These are phyloP conservation scores for Lycium ferocissimum DNA, from an alignment of 257 asterid genomes.

Conservation along the genomic window DNA sequence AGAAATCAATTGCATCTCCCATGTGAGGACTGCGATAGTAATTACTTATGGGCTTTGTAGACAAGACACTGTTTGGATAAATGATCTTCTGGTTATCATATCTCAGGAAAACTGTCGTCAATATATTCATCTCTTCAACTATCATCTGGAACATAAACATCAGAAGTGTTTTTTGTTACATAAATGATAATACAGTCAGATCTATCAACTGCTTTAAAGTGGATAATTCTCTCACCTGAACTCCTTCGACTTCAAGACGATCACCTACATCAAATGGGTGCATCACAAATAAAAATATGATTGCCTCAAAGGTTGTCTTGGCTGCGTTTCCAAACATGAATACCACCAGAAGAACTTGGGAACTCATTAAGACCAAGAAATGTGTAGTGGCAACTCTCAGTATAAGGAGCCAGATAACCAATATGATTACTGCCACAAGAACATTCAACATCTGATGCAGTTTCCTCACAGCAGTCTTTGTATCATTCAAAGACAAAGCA, in stretches of 20 bases:
- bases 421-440: conserved; percentile 56
- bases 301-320: conserved; percentile 91
- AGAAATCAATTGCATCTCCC: conserved; percentile 83
- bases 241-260: conserved; percentile 83
- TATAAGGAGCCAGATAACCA: conserved; percentile 75
- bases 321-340: conserved; percentile 91
- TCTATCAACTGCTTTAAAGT: no score
- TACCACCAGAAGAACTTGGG: conserved; percentile 79
- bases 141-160: conserved; percentile 67
- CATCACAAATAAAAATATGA: conserved; percentile 86
- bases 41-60: conserved; percentile 76
- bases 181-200: not conserved
- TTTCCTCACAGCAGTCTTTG: conserved; percentile 86
- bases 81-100: conserved; percentile 73
- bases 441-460: conserved; percentile 78
- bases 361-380: conserved; percentile 76
- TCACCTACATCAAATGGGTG: conserved; percentile 97
- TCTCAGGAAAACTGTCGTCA: conserved; percentile 77
- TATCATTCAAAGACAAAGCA: conserved; percentile 84
- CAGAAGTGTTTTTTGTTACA: not conserved
- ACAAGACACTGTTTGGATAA: conserved; percentile 73
- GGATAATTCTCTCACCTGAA: conserved; percentile 58
- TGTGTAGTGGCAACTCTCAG: conserved; percentile 80
- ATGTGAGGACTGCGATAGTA: conserved; percentile 89
- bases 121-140: conserved; percentile 91